Evolutionary conservation across 2,329 filamentous ascomycete genomes (phyloP), one percentile per base, ranked within the genome.

Genomic region (Amylocarpus encephaloides): DNA sequence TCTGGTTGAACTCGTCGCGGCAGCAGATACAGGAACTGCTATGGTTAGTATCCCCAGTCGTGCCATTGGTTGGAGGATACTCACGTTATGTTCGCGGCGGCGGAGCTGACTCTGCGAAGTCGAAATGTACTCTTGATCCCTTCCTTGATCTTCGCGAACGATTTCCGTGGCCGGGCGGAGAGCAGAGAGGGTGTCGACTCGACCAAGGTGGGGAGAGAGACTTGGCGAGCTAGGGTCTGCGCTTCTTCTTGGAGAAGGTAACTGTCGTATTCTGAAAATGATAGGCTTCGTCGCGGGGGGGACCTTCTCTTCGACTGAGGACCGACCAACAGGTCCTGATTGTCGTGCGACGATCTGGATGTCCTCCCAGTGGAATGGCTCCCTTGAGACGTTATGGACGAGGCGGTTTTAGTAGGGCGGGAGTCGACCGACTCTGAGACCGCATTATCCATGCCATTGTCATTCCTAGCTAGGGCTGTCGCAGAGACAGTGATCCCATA

Each of bases 21-120:
- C 80, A 84, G 57, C 74, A 77, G 42, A 75, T 72, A 56, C 80
- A 83, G 15, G 73, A 74, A 52, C 79, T 82, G 58, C 13, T n/a
- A 9, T 41, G 10, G 48, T 62, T 35, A 61, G 59, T 34, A 18
- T 34, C 11, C 11, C 22, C 4, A 26, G 7, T n/a, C 29, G 26
- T 32, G 22, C n/a, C 15, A 1, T 9, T 3, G 36, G 41, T 15
- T 22, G 9, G 22, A 39, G 16, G n/a, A 5, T 9, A 58, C 60
- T 61, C 44, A 66, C 63, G 58, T 62, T 10, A 56, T 7, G 45
- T 57, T 48, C 2, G 57, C 52, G n/a, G 39, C 18, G 6, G 48
- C 49, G 7, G 51, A 46, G 18, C 50, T 59, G 4, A 29, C 46
- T 32, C 53, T 58, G 7, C 63, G 52, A 12, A 61, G 33, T 29